These are phyloP conservation scores for Roridomyces roridus DNA, from an alignment of 768 basidiomycete species.

Conservation along the genomic window DNA sequence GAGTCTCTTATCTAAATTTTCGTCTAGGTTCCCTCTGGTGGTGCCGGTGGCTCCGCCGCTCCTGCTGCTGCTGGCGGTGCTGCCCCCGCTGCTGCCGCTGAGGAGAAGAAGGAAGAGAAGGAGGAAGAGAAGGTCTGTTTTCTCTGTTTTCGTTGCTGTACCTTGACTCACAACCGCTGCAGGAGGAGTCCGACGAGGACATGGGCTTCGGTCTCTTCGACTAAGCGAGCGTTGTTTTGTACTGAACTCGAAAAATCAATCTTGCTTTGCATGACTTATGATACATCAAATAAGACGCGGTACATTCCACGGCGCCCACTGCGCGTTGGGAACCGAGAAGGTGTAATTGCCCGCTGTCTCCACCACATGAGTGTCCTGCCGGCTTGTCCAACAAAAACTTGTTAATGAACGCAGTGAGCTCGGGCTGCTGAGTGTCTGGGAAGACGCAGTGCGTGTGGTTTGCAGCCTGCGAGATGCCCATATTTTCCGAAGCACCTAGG, in stretches of 20 bases:
- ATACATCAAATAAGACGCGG: slow-evolving; percentile 2
- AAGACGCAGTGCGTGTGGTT: slow-evolving; percentile 62
- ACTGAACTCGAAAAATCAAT: background rate
- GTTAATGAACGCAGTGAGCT: slow-evolving; percentile 60
- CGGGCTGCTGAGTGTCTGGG: slow-evolving; percentile 50
- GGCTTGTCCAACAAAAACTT: slow-evolving; percentile 58
- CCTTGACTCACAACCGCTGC: slow-evolving; percentile 13
- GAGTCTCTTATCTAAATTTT: slow-evolving; percentile 11
- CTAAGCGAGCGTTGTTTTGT: slow-evolving; percentile 52
- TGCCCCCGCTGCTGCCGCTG: slow-evolving; percentile 65
- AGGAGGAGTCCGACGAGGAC: slow-evolving; percentile 97
- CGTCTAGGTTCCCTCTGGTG: slow-evolving; percentile 89
- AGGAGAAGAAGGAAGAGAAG: slow-evolving; percentile 89
- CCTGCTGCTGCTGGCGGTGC: slow-evolving; percentile 59
- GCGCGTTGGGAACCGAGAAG: slow-evolving; percentile 13
- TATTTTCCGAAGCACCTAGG: slow-evolving; percentile 50
- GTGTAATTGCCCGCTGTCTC: slow-evolving; percentile 44
- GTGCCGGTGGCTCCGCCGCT: slow-evolving; percentile 68
- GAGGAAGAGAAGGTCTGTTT: slow-evolving; percentile 81
- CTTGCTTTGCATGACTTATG: no score
- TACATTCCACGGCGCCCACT: slow-evolving; percentile 21
- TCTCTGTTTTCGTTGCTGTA: slow-evolving; percentile 20
- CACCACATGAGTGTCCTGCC: slow-evolving; percentile 52
- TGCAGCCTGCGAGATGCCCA: slow-evolving; percentile 61
- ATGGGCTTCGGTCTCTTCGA: slow-evolving; percentile 99